A percentile compares a stretch with the other conserved stretches of the same genome.
Evolutionary conservation across 495 filamentous ascomycete species (phyloP).

Genomic region (Penicillium simplicissimum): DNA sequence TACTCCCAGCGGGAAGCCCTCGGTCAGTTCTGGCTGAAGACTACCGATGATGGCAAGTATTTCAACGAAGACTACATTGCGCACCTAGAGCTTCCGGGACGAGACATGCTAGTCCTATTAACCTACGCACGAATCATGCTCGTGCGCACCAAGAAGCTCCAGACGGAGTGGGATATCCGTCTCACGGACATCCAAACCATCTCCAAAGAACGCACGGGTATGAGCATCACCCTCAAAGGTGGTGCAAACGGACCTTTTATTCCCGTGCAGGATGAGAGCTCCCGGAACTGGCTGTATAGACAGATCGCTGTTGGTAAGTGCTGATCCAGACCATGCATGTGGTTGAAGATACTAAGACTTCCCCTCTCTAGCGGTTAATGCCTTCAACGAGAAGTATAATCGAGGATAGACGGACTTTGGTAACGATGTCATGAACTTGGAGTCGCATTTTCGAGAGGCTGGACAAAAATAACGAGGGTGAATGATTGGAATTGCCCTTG

Average conservation of each 20-base stretch:
- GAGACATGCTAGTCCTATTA: constrained; percentile 93
- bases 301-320: constrained; percentile 61
- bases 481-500: neutral
- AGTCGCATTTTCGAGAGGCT: constrained; percentile 15
- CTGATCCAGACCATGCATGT: neutral
- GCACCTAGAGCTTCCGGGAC: constrained; percentile 84
- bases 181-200: constrained; percentile 97
- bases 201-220: constrained; percentile 90
- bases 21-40: constrained; percentile 98
- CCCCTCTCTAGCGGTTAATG: constrained; percentile 56
- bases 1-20: constrained; percentile 95
- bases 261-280: constrained; percentile 84
- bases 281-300: constrained; percentile 81
- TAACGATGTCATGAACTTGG: constrained; percentile 32
- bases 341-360: constrained; percentile 17
- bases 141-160: constrained; percentile 77
- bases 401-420: constrained; percentile 46
- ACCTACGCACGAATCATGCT: constrained; percentile 92
- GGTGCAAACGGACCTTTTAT: constrained; percentile 94
- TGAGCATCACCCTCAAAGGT: constrained; percentile 84
- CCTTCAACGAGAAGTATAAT: constrained; percentile 71
- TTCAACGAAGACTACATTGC: constrained; percentile 98
- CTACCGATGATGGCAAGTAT: constrained; percentile 92
- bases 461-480: constrained; percentile 11
- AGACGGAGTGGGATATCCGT: constrained; percentile 92